phyloP scores from a whole-genome alignment of 768 basidiomycete species.

The Calocera cornea region DNA sequence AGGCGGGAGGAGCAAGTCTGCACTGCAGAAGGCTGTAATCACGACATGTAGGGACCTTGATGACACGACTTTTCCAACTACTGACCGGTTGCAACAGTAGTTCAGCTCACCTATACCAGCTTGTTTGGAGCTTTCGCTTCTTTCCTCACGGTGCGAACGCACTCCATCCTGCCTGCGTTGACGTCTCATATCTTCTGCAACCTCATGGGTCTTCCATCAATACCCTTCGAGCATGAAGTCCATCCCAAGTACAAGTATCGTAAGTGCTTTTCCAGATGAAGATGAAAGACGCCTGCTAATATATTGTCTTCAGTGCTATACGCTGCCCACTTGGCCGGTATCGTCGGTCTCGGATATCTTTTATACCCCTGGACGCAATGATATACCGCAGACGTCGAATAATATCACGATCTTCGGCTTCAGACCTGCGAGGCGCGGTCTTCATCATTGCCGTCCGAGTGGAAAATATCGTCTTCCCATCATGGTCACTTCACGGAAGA shows the following conservation, averaged over 20 bases:
- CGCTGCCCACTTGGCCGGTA: conserved; percentile 43
- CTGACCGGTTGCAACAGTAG: conserved; percentile 37
- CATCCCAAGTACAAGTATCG: conserved; percentile 41
- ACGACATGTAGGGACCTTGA: conserved; percentile 34
- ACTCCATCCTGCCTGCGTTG: conserved; percentile 62
- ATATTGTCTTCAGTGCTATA: conserved; percentile 43
- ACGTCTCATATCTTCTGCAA: conserved; percentile 86
- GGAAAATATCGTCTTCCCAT: too few species aligned
- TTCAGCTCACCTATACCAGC: conserved; percentile 84
- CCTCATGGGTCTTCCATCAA: conserved; percentile 76
- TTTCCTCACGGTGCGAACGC: conserved; percentile 72
- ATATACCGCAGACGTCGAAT: too few species aligned
- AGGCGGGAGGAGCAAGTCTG: conserved; percentile 51
- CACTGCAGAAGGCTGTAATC: conserved; percentile 48
- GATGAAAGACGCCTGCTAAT: too few species aligned
- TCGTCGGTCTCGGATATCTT: conserved; percentile 42
- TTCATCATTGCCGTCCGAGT: too few species aligned
- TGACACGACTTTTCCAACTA: not conserved
- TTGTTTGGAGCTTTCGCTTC: conserved; percentile 81
- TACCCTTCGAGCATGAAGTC: conserved; percentile 39
- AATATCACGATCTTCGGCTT: too few species aligned
- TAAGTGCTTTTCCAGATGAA: conserved; percentile 26
- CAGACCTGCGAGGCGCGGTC: too few species aligned
- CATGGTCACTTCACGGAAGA: too few species aligned
- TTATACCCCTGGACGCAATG: conserved; percentile 38